Base-by-base conservation (phyloP, 2,329 filamentous ascomycete species). In the Penicillium expansum region DNA sequence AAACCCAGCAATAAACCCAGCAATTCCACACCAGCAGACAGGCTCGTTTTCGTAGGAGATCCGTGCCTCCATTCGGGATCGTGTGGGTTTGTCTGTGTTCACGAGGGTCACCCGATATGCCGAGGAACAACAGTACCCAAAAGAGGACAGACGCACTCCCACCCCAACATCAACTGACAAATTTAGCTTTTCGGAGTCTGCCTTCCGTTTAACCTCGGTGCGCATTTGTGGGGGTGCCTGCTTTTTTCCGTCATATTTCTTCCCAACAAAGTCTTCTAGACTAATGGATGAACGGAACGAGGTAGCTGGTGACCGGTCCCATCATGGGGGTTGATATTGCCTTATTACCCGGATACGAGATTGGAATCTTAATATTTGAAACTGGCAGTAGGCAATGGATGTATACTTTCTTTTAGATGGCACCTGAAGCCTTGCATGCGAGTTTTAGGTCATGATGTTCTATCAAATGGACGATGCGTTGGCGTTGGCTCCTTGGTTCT, bases 71-170 rank as follows among this genome's bases (percentile, higher is more conserved):
- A 27, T 45, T 56, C 48, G 54, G 54, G 48, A 33, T 30, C 5
- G 33, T 52, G 41, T 47, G 54, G 54, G 45, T 54, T 56, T 30
- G 48, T 35, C 45, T 59, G 43, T 55, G 51, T 53, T 59, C 59
- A 56, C 59, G 49, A 56, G 56, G 56, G 42, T 58, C 37, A 58
- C 54, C 55, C 56, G 52, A 57, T 43, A 56, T 60, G 56, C 62
- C 58, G 58, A 58, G 58, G 58, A 56, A 63, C 56, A 56, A 35
- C 38, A 37, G 16, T 16, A 39, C 43, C 39, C 43, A 24, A 48
- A 48, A 27, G 20, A 44, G 35, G 41, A 52, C n/a, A 30, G 8
- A 33, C 20, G 13, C 38, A 42, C 29, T 42, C 18, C 38, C 22
- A 14, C 37, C 37, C 4, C 38, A 33, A 24, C 18, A 27, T 47